Evolutionary conservation across 257 asterid genomes (phyloP).

Genomic region (Solanum arcanum): DNA sequence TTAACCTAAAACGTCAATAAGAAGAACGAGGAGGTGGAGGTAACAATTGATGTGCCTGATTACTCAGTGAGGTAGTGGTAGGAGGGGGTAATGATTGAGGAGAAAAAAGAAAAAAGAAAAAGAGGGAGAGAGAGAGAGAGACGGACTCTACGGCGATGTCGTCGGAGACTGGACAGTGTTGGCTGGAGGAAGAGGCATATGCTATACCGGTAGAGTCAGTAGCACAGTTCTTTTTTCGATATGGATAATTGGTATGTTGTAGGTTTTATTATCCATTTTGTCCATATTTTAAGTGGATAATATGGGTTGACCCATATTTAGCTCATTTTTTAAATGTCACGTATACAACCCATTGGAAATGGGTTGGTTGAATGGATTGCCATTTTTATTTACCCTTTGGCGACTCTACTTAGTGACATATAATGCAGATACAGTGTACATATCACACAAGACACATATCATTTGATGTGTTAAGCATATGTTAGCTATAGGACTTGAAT

Average conservation of each 20-base stretch:
- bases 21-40: constrained; percentile 12
- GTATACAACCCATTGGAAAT: background rate
- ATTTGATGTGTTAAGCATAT: background rate
- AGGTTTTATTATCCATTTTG: background rate
- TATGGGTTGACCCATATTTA: background rate
- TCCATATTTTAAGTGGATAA: background rate
- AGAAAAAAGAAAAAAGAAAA: background rate
- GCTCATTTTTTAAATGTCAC: background rate
- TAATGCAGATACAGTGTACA: background rate
- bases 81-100: background rate
- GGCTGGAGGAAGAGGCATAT: background rate
- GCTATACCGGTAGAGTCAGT: background rate
- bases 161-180: background rate
- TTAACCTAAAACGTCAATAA: background rate
- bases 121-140: background rate
- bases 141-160: background rate
- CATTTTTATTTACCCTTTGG: background rate
- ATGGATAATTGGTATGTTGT: background rate
- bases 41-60: constrained; percentile 1
- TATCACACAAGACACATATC: background rate
- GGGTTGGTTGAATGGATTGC: background rate
- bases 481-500: background rate
- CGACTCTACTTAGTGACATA: background rate
- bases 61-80: background rate
- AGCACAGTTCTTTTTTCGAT: background rate